Evolutionary conservation across 805 yeast species (phyloP).

Genomic region (Wickerhamomyces ciferrii): DNA sequence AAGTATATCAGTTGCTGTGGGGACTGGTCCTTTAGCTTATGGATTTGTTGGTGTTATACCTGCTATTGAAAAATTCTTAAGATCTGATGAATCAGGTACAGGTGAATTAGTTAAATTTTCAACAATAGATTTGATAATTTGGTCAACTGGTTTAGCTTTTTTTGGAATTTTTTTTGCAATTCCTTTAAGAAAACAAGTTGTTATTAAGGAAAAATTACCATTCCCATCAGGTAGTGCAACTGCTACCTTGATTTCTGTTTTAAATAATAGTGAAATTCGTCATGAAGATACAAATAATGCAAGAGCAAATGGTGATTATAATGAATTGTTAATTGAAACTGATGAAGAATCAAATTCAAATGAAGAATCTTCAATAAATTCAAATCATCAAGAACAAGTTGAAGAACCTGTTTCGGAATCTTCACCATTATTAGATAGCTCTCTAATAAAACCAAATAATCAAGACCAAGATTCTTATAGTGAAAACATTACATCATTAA

Average conservation of each 20-base stretch:
- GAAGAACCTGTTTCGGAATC: constrained; percentile 6
- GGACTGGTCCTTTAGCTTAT: constrained; percentile 94
- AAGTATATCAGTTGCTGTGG: constrained; percentile 93
- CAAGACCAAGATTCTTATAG: constrained; percentile 31
- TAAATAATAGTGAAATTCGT: constrained; percentile 61
- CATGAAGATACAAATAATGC: constrained; percentile 9
- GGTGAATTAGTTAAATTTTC: constrained; percentile 30
- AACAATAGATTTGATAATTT: constrained; percentile 54
- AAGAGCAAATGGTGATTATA: constrained; percentile 9
- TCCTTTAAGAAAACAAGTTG: constrained; percentile 80
- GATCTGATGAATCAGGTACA: constrained; percentile 71
- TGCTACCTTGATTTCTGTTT: constrained; percentile 83
- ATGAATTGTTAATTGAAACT: constrained; percentile 10
- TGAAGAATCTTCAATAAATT: constrained; percentile 8
- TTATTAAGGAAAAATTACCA: constrained; percentile 79
- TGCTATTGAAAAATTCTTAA: constrained; percentile 85
- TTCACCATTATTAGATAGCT: constrained; percentile 23
- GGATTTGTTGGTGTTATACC: constrained; percentile 96
- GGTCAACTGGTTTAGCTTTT: constrained; percentile 86
- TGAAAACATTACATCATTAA: constrained; percentile 56
- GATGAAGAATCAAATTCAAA: constrained; percentile 11
- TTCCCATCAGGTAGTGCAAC: constrained; percentile 97
- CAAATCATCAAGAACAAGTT: constrained; percentile 2
- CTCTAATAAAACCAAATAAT: constrained; percentile 14
- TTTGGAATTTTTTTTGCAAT: constrained; percentile 96